Evolutionary conservation across 2,329 filamentous ascomycete genomes (phyloP), one percentile per base, ranked within the genome.

Genomic region (Coniochaeta ligniaria): DNA sequence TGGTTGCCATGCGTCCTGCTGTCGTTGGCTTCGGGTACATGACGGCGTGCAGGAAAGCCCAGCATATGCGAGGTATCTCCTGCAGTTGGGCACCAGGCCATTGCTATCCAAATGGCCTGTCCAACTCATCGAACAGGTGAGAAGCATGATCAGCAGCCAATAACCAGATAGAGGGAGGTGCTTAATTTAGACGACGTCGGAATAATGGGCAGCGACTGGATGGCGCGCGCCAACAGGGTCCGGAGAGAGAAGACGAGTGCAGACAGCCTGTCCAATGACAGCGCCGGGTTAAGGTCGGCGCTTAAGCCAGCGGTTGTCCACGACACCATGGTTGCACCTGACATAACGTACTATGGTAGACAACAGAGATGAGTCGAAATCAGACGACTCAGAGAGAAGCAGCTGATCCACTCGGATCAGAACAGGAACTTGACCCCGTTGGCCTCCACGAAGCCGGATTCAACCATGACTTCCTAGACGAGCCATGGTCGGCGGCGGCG

Each of bases 201-300:
- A 63, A 60, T 66, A 65, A 59, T 60, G 50, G 64, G 43, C 57
- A 65, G 64, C 63, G 56, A 61, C 58, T 58, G 59, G 45, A 66
- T 64, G 68, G 67, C 67, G 68, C 68, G 68, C 67, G 68, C 67
- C 64, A 69, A 69, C 63, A 60, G 57, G 59, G 57, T 33, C 54
- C 31, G 28, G 60, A 64, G 63, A 54, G 60, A 33, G 62, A 36
- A 58, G 36, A 45, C 58, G 57, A 60, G 50, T 62, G 62, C 60
- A 61, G 50, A 54, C 38, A 33, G 50, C 24, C 60, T 59, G 61
- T 58, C 67, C 67, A 69, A 69, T 69, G 63, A 60, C 47, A 57
- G 14, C 31, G 7, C 7, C 4, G 36, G 45, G 58, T 59, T 38
- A 24, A 24, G 12, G 54, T 17, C 54, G 54, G 54, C 54, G 54